These are phyloP conservation scores for Pisolithus thermaeus DNA, from an alignment of 1,284 basidiomycete genomes.

Conservation along the genomic window DNA sequence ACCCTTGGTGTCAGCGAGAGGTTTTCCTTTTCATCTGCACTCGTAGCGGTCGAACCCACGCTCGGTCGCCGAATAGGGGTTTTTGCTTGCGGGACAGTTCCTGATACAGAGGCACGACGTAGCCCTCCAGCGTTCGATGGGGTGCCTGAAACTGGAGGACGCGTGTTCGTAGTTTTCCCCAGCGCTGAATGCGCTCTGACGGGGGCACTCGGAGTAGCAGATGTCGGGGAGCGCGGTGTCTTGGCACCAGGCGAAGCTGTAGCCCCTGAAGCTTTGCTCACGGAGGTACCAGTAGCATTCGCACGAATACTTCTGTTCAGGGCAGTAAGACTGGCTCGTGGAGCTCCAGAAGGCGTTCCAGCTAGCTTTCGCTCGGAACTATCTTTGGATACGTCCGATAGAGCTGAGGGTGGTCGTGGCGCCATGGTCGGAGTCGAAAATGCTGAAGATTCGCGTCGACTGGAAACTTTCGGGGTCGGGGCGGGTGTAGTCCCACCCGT, in stretches of 20 bases:
- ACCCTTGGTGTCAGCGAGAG: slow-evolving; percentile 7
- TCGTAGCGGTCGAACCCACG: slow-evolving; percentile 14
- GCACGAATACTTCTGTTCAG: slow-evolving; percentile 46
- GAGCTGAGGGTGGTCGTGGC: slow-evolving; percentile 46
- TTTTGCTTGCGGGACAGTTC: slow-evolving; percentile 14
- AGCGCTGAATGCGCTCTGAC: slow-evolving; percentile 31
- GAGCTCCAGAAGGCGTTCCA: slow-evolving; percentile 20
- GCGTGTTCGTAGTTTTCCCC: slow-evolving; percentile 17
- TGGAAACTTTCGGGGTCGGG: slow-evolving; percentile 34
- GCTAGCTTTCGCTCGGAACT: slow-evolving; percentile 25
- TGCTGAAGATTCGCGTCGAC: slow-evolving; percentile 48
- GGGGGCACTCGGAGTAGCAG: slow-evolving; percentile 32
- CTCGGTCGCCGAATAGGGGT: slow-evolving; percentile 16
- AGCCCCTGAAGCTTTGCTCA: slow-evolving; percentile 22
- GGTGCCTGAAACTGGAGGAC: slow-evolving; percentile 6
- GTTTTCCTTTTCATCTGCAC: slow-evolving; percentile 25
- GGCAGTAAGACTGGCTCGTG: slow-evolving; percentile 18
- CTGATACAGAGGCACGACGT: slow-evolving; percentile 19
- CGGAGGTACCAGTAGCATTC: slow-evolving; percentile 28
- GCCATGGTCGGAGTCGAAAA: slow-evolving; percentile 41
- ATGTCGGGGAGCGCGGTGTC: slow-evolving; percentile 32
- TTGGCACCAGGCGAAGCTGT: slow-evolving; percentile 44
- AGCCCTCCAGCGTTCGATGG: neutral
- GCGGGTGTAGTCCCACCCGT: slow-evolving; percentile 59
- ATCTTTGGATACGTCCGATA: slow-evolving; percentile 48